Evolutionary conservation across 176 grass and related monocot genomes (phyloP).

Genomic region (Oryza nivara): DNA sequence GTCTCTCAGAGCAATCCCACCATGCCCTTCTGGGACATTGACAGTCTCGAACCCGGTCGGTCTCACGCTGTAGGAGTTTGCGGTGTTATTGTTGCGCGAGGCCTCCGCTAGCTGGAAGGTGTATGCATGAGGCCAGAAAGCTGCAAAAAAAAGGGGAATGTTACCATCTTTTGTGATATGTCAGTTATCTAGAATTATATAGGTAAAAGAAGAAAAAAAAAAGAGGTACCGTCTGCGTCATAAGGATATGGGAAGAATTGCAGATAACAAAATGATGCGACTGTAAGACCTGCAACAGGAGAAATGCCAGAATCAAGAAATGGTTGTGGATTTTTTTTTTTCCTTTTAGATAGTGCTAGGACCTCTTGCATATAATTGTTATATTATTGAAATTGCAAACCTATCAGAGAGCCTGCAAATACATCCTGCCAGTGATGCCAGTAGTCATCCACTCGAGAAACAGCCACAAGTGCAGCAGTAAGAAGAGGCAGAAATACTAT

Average conservation of each 20-base stretch:
- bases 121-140: constrained; percentile 82
- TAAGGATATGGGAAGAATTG: constrained; percentile 86
- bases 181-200: background rate
- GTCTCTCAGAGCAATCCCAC: constrained; percentile 47
- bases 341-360: background rate
- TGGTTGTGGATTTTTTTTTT: background rate
- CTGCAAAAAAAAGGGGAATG: constrained; percentile 27
- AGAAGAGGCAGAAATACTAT: constrained; percentile 72
- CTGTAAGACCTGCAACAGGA: constrained; percentile 61
- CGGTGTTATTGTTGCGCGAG: constrained; percentile 38
- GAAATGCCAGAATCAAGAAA: background rate
- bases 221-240: constrained; percentile 55
- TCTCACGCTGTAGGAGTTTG: constrained; percentile 48
- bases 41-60: constrained; percentile 51
- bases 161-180: background rate
- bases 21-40: constrained; percentile 45
- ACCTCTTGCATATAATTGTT: background rate
- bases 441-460: constrained; percentile 89
- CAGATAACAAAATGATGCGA: constrained; percentile 82
- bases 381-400: constrained; percentile 41
- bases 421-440: constrained; percentile 98
- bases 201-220: constrained; percentile 10
- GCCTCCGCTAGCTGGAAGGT: constrained; percentile 48
- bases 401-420: constrained; percentile 65
- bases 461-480: constrained; percentile 65